These are phyloP conservation scores for Trebouxiophyceae sp. DNA, from an alignment of 163 green algal genomes.

Conservation along the genomic window DNA sequence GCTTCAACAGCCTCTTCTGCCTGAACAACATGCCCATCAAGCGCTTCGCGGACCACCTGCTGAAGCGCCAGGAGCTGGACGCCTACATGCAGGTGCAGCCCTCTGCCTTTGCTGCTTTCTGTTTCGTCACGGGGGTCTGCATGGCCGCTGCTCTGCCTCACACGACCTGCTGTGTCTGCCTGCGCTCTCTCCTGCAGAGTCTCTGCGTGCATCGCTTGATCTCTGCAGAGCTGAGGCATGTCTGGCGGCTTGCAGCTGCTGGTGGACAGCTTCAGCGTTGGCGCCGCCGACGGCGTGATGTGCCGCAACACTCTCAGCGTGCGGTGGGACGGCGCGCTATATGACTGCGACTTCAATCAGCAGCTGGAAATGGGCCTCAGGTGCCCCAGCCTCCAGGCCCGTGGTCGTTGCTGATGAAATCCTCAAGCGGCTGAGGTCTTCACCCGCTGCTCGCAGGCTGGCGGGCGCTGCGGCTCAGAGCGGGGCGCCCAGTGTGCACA, in stretches of 20 bases:
- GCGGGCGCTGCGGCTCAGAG: no score
- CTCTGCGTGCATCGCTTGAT: neutral
- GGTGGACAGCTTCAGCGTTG: conserved; percentile 83
- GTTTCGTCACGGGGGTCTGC: no score
- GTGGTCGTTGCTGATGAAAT: no score
- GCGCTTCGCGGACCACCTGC: conserved; percentile 83
- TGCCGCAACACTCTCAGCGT: conserved; percentile 79
- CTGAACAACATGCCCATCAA: conserved; percentile 99
- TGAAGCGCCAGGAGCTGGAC: conserved; percentile 37
- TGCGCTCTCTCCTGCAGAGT: neutral
- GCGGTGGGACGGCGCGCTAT: conserved; percentile 80
- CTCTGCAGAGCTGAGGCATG: no score
- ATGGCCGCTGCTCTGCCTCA: no score
- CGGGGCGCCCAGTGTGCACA: conserved; percentile 50
- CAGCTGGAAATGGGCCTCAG: conserved; percentile 83
- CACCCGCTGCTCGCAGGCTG: no score
- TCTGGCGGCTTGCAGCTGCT: conserved; percentile 63
- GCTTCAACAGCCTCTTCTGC: conserved; percentile 79
- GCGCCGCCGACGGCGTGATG: conserved; percentile 62
- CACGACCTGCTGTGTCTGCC: neutral
- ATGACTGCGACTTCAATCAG: conserved; percentile 99
- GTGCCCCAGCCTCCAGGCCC: conserved; percentile 2
- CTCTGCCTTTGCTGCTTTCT: no score
- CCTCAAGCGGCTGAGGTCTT: no score
- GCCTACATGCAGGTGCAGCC: conserved; percentile 77